phyloP scores from a whole-genome alignment of 768 basidiomycete genomes.

The Psilocybe azurescens region DNA sequence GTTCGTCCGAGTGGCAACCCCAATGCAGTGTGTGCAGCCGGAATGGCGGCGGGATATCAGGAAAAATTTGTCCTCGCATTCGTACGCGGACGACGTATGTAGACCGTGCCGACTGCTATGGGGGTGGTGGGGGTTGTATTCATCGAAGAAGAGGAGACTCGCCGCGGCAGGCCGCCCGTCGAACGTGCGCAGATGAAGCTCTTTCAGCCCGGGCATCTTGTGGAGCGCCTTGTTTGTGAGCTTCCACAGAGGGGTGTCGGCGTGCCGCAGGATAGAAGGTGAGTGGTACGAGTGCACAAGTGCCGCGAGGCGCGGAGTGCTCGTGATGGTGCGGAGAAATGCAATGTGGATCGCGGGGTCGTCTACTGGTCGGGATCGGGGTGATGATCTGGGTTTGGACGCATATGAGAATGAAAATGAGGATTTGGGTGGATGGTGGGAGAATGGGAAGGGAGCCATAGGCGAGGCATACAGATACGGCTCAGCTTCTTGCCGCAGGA shows the following conservation, averaged over 20 bases:
- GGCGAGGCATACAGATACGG: background rate
- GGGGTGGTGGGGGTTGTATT: background rate
- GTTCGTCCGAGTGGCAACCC: background rate
- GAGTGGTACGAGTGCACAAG: background rate
- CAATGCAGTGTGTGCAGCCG: background rate
- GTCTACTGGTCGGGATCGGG: background rate
- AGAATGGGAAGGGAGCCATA: background rate
- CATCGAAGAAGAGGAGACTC: background rate
- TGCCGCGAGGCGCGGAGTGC: background rate
- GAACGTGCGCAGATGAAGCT: background rate
- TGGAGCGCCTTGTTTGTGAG: background rate
- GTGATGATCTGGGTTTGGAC: background rate
- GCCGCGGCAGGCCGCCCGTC: background rate
- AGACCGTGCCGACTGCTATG: background rate
- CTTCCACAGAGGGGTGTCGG: background rate
- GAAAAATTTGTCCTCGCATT: background rate
- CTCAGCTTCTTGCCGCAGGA: background rate
- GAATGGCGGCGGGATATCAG: background rate
- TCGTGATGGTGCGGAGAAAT: background rate
- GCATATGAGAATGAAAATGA: background rate
- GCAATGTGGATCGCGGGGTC: background rate
- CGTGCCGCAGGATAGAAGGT: background rate
- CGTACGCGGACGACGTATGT: background rate
- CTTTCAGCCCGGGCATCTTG: background rate
- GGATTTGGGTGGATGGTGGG: no score